A percentile compares a stretch with the other conserved stretches of the same genome.
Evolutionary conservation across 768 basidiomycete genomes (phyloP).

Genomic region (Leccinum arenicola): DNA sequence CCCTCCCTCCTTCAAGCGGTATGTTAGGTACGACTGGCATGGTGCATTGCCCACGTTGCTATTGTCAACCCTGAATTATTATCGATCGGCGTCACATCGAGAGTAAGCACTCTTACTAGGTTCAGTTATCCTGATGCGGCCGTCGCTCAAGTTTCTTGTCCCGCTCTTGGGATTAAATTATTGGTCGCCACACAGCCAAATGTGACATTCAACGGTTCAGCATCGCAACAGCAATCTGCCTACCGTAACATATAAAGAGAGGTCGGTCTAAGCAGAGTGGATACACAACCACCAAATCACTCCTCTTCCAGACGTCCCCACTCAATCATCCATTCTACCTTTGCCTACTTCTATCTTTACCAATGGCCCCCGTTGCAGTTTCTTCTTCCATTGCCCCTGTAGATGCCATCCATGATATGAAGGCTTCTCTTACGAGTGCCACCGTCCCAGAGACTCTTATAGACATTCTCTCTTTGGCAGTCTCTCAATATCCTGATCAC

Average conservation of each 20-base stretch:
- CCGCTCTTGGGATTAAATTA: background rate
- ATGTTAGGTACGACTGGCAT: background rate
- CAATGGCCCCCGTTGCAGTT: conserved; percentile 18
- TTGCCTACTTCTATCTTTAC: background rate
- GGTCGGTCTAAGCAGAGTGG: conserved; percentile 6
- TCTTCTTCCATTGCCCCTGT: conserved; percentile 9
- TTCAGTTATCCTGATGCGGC: background rate
- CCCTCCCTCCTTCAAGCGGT: background rate
- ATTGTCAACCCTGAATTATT: conserved; percentile 1
- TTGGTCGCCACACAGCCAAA: background rate
- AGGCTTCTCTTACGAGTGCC: conserved; percentile 11
- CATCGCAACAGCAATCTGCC: background rate
- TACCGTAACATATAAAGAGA: conserved; percentile 20
- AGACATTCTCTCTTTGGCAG: conserved; percentile 23
- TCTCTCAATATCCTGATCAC: conserved; percentile 20
- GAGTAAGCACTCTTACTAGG: background rate
- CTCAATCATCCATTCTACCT: background rate
- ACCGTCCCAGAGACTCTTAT: conserved; percentile 17
- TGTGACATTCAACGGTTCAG: background rate
- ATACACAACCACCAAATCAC: background rate
- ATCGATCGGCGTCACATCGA: conserved; percentile 9
- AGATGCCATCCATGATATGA: conserved; percentile 11
- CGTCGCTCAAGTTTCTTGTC: background rate
- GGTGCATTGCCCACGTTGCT: background rate
- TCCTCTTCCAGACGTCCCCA: conserved; percentile 3